Evolutionary conservation across 345 rosid species (phyloP), one percentile per base, ranked within the genome.

Genomic region (Streptanthus diversifolius): DNA sequence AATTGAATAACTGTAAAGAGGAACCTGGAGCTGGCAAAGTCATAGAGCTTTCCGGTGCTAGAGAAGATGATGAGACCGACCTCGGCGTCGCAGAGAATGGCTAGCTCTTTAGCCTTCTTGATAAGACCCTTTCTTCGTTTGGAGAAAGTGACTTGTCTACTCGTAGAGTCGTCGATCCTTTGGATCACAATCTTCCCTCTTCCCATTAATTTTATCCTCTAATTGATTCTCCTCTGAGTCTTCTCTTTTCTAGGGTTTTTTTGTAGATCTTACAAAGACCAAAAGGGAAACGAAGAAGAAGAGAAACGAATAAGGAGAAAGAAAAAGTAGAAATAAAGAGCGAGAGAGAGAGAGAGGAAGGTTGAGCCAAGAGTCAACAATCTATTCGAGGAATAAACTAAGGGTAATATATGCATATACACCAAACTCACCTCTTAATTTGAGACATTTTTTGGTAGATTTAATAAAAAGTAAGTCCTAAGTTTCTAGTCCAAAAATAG

Each of bases 111-210:
- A 21, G 82, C 79, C 60, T 79, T 79, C 82, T 79, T 79, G 51
- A 79, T 74, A 27, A 79, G 71, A 39, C 82, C 82, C 58, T 79
- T 79, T 70, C 82, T 79, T 74, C 82, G 33, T 65, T 79, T 79
- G n/a, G 82, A 79, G 79, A 79, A 79, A 74, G 82, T 79, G 21
- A 79, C 82, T 79, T 79, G 82, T 64, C 82, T 74, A 74, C 82
- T 79, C 1, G 82, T 69, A 5, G 79, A 79, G 70, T 79, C 78
- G 74, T 74, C 79, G 82, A 79, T 79, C 79, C 79, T 79, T 74
- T 70, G 79, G 63, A 79, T 79, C 79, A 79, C 82, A 70, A 74
- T 79, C 59, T 79, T 79, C 19, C 82, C 82, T 74, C 82, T 79
- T 56, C 78, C 82, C 82, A 79, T 79, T 51, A 41, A 71, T 77